Evolutionary conservation across 2,329 filamentous ascomycete genomes (phyloP), one percentile per base, ranked within the genome.

Genomic region (Dactylellina leptospora): DNA sequence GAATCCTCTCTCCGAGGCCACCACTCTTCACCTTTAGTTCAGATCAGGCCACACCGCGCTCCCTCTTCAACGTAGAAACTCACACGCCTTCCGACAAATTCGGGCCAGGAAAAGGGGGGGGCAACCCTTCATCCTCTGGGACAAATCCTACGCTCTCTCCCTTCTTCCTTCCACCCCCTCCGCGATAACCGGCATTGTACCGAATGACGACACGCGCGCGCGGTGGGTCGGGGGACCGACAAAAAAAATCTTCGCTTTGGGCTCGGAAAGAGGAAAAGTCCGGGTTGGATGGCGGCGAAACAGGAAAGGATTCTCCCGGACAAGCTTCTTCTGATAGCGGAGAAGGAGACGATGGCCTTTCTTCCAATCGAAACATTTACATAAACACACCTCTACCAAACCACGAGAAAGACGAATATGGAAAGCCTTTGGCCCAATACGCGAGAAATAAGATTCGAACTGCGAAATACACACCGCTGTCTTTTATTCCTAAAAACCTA

Each of bases 391-490:
- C 91, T 5, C 83, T 99, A 56, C 92, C 95, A 0, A 82, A 85
- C 44, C 85, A 88, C 22, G 85, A 90, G 74, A 84, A 89, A 77
- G 92, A 97, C 78, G 90, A 95, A 73, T 87, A 96, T 48, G 95
- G 93, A 33, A 84, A 87, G 69, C 90, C 92, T 1, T 79, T 83
- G 59, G 83, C 86, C 64, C 83, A 86, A 20, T 99, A 89, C 80
- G 85, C 90, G 51, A 85, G 93, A 75, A 99, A 99, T 84, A 99
- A 99, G 84, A 96, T 99, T 79, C 86, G 96, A 76, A 99, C 95
- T 2, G 91, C 95, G 70, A 99, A 97, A 81, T 99, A 99, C 80
- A 99, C 95, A 5, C 90, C 96, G 6, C 81, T 99, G 74, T 96
- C 91, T 71, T 99, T 99, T 81, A 81, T 99, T 25, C 95, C 95